Conservation (phyloP, 2,329 filamentous ascomycete species). For the Botrytis fragariae region DNA sequence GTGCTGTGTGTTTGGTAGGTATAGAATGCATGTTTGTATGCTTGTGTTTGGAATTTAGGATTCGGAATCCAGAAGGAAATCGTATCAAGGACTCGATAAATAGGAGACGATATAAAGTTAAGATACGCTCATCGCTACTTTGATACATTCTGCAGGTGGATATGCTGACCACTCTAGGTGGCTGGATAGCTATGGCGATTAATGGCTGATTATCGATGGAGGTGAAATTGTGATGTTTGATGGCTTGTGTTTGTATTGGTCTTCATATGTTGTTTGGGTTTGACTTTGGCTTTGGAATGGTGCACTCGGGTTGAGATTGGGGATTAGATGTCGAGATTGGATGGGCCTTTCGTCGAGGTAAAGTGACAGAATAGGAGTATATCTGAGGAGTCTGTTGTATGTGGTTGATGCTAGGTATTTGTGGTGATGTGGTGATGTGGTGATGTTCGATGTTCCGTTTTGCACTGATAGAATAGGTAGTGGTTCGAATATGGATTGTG, state of each 20-base stretch:
- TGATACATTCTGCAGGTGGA: neutral
- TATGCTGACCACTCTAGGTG: neutral
- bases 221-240: neutral
- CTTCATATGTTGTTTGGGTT: too few relatives aligned
- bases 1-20: too few relatives aligned
- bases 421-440: neutral
- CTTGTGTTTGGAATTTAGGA: neutral
- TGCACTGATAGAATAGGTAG: neutral
- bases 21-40: neutral
- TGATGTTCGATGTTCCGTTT: neutral
- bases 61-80: neutral
- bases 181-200: neutral
- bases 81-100: neutral
- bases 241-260: too few relatives aligned
- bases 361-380: too few relatives aligned
- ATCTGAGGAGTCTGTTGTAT: neutral
- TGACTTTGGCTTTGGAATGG: too few relatives aligned
- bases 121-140: neutral
- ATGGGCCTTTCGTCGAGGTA: neutral
- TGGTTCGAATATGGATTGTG: neutral
- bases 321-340: neutral
- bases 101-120: neutral
- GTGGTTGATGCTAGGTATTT: neutral
- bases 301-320: neutral
- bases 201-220: rapidly evolving